Evolutionary conservation across 2,329 filamentous ascomycete genomes (phyloP).

Genomic region (Sporothrix mexicana): DNA sequence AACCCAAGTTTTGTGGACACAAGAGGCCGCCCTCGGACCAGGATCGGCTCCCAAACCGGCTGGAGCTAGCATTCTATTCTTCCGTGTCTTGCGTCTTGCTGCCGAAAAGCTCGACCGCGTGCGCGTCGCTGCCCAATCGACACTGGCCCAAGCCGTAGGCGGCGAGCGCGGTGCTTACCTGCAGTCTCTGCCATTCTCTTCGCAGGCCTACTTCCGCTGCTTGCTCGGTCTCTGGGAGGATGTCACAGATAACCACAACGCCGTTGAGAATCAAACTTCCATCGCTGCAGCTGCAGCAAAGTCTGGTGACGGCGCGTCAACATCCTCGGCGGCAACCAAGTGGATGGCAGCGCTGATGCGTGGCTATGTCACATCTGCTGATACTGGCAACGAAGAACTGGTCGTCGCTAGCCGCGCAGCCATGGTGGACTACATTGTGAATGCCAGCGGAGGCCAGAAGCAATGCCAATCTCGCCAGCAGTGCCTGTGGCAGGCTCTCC

Average conservation of each 20-base stretch:
- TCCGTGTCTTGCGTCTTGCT: slow-evolving; percentile 69
- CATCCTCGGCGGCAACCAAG: not conserved
- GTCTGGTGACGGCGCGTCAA: slow-evolving; percentile 37
- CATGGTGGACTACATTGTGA: slow-evolving; percentile 61
- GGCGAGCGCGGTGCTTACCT: slow-evolving; percentile 42
- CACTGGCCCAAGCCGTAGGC: slow-evolving; percentile 51
- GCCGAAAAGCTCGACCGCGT: slow-evolving; percentile 92
- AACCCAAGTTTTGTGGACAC: slow-evolving; percentile 65
- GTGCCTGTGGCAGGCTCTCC: slow-evolving; percentile 50
- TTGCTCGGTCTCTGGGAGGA: slow-evolving; percentile 56
- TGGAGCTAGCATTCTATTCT: slow-evolving; percentile 50
- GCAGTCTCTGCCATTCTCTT: slow-evolving; percentile 58
- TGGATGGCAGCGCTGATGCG: slow-evolving; percentile 64
- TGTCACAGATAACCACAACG: not conserved
- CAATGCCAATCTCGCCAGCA: not conserved
- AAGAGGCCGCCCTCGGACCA: not conserved
- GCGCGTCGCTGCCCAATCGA: slow-evolving; percentile 67
- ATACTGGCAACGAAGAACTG: slow-evolving; percentile 77
- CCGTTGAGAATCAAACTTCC: slow-evolving; percentile 28
- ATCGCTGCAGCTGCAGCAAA: slow-evolving; percentile 46
- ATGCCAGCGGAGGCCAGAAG: slow-evolving; percentile 41
- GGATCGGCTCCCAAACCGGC: slow-evolving; percentile 37
- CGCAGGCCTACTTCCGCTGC: slow-evolving; percentile 62
- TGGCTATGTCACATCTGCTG: slow-evolving; percentile 74
- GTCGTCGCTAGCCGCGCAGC: slow-evolving; percentile 72